Evolutionary conservation across 2,329 filamentous ascomycete genomes (phyloP), one percentile per base, ranked within the genome.

Genomic region (Talaromyces sp.): DNA sequence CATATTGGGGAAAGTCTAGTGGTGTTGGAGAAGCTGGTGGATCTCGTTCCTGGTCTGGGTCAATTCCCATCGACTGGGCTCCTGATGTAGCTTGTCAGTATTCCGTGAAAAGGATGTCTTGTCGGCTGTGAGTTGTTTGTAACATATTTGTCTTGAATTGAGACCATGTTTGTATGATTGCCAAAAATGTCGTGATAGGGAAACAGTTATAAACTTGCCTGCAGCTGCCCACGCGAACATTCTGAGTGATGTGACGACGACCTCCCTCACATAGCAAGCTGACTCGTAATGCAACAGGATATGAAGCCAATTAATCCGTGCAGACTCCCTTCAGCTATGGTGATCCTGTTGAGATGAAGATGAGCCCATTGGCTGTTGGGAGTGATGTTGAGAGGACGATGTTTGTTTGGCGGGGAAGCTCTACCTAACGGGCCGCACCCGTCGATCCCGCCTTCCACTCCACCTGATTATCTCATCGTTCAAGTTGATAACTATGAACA

Each of bases 1-100:
- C 69, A 67, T 83, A 81, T 62, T 72, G 71, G 36, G 85, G 85
- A 69, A 87, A 86, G 62, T 83, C 83, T 56, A 86, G 76, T 22
- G 80, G 79, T 29, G 80, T 83, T 38, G 84, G 80, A 65, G 73
- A 74, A 38, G 82, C 73, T 54, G 85, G 85, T 45, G 84, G 82
- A 51, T 74, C 70, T 67, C 84, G 80, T 70, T 81, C 80, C 68
- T 76, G 77, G 51, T 79, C 74, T 25, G 74, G 72, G 29, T 77
- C 74, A 61, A 75, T 71, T 45, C 68, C 70, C 56, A 75, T 68
- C 22, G 76, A 69, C 58, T 76, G 73, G 60, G 74, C 62, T 64
- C 71, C 76, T 78, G 65, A 34, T 58, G 40, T 22, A 22, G 31
- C 31, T 17, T 54, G 40, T 60, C 15, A 56, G 58, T 45, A 59